These are phyloP conservation scores for Leishmania lainsoni DNA, from an alignment of 208 protist species.

Conservation along the genomic window DNA sequence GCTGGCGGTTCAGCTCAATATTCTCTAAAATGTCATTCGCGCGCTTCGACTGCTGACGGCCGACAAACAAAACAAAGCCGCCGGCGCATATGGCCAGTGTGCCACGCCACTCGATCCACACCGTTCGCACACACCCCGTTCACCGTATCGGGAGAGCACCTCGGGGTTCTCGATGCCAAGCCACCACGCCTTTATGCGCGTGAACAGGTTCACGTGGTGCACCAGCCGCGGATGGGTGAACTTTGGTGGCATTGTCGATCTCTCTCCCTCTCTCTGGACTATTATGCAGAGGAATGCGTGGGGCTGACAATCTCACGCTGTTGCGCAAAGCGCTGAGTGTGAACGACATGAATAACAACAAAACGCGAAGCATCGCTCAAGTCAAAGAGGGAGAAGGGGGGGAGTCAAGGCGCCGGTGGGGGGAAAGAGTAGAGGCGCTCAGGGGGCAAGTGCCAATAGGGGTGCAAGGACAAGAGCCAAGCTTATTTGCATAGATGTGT, in stretches of 20 bases:
- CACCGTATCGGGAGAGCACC: constrained; percentile 67
- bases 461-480: background rate
- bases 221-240: constrained; percentile 30
- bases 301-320: background rate
- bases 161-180: constrained; percentile 70
- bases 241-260: constrained; percentile 39
- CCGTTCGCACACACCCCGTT: constrained; percentile 51
- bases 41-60: constrained; percentile 52
- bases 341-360: background rate
- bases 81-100: constrained; percentile 56
- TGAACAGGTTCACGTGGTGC: constrained; percentile 60
- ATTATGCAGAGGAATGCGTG: background rate
- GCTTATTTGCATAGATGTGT: background rate
- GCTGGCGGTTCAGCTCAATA: constrained; percentile 83
- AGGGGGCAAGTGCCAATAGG: background rate
- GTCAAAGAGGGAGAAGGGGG: background rate
- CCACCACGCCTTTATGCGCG: constrained; percentile 76
- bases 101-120: constrained; percentile 83
- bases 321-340: background rate
- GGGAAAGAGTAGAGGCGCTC: background rate
- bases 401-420: background rate
- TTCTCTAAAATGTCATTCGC: constrained; percentile 87
- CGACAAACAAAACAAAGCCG: constrained; percentile 42
- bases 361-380: background rate
- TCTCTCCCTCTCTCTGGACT: background rate